These are phyloP conservation scores for Cadophora malorum DNA, from an alignment of 2,329 filamentous ascomycete genomes.

Conservation along the genomic window DNA sequence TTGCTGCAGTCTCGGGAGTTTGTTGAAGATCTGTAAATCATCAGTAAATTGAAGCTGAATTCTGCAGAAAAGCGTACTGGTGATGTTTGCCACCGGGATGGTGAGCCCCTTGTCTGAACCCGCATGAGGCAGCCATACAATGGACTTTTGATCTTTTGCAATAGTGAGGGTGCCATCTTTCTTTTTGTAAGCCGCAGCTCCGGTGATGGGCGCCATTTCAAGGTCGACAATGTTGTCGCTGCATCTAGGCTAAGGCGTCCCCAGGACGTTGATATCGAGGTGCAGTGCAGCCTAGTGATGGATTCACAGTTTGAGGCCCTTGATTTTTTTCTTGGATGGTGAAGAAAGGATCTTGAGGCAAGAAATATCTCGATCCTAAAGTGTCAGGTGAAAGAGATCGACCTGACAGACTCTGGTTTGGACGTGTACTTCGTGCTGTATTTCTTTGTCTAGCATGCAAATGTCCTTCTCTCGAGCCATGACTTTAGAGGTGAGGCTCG, in stretches of 20 bases:
- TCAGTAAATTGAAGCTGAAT: not conserved
- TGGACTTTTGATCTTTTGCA: slow-evolving; percentile 71
- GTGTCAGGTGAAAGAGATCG: not conserved
- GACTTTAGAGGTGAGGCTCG: not conserved
- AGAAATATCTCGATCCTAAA: not conserved
- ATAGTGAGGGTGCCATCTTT: slow-evolving; percentile 87
- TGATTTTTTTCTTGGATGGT: not conserved
- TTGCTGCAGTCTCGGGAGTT: slow-evolving; percentile 84
- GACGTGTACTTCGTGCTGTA: not conserved
- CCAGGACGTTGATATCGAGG: slow-evolving; percentile 17
- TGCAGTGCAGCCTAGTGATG: slow-evolving; percentile 3
- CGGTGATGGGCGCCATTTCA: slow-evolving; percentile 53
- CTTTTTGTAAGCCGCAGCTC: slow-evolving; percentile 87
- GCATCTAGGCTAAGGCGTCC: slow-evolving; percentile 23
- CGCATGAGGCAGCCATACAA: slow-evolving; percentile 78
- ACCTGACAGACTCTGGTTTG: not conserved
- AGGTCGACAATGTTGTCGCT: slow-evolving; percentile 17
- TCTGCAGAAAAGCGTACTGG: slow-evolving; percentile 64
- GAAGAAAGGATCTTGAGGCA: not conserved
- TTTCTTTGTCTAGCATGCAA: not conserved
- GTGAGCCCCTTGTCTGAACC: slow-evolving; percentile 69
- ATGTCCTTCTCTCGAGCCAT: not conserved
- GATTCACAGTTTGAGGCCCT: not conserved
- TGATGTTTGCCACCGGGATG: slow-evolving; percentile 77
- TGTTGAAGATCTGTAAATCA: slow-evolving; percentile 80